These are phyloP conservation scores for Eragrostis tef DNA, from an alignment of 202 grass and related monocot genomes.

Conservation along the genomic window DNA sequence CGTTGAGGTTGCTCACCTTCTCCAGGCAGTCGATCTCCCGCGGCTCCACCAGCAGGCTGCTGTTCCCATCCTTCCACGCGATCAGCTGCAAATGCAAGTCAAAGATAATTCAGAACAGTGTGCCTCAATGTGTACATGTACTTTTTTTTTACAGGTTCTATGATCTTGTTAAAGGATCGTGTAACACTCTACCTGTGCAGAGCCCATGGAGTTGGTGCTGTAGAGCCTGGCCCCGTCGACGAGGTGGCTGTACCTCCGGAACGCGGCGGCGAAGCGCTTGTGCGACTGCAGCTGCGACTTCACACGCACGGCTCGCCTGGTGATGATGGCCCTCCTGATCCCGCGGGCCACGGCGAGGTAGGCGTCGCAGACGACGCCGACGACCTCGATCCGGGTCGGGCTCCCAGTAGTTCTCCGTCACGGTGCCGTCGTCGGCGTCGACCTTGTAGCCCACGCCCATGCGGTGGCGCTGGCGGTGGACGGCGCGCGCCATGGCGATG, in stretches of 20 bases:
- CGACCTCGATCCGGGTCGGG: slow-evolving; percentile 72
- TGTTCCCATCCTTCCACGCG: slow-evolving; percentile 74
- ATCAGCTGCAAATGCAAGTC: slow-evolving; percentile 53
- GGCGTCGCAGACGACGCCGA: slow-evolving; percentile 83
- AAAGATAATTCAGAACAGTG: too few relatives aligned
- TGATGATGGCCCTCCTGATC: slow-evolving; percentile 74
- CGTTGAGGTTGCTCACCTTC: slow-evolving; percentile 68
- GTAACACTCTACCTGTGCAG: neutral
- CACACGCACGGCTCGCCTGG: slow-evolving; percentile 62
- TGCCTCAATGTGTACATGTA: too few relatives aligned
- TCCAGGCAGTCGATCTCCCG: slow-evolving; percentile 70
- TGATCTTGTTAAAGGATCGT: neutral
- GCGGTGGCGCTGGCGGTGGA: slow-evolving; percentile 84
- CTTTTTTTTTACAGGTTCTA: too few relatives aligned
- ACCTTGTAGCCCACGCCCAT: slow-evolving; percentile 94
- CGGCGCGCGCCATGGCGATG: slow-evolving; percentile 72
- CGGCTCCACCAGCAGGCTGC: slow-evolving; percentile 73
- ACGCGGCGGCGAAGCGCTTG: slow-evolving; percentile 65
- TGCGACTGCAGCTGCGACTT: slow-evolving; percentile 77
- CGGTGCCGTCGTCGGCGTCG: slow-evolving; percentile 52
- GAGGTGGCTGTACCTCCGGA: slow-evolving; percentile 66
- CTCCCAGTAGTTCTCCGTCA: slow-evolving; percentile 86
- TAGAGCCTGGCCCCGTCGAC: slow-evolving; percentile 78
- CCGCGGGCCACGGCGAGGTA: slow-evolving; percentile 87
- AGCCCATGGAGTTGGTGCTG: slow-evolving; percentile 64